phyloP scores from a whole-genome alignment of 208 protist species.

The Leishmania braziliensis region DNA sequence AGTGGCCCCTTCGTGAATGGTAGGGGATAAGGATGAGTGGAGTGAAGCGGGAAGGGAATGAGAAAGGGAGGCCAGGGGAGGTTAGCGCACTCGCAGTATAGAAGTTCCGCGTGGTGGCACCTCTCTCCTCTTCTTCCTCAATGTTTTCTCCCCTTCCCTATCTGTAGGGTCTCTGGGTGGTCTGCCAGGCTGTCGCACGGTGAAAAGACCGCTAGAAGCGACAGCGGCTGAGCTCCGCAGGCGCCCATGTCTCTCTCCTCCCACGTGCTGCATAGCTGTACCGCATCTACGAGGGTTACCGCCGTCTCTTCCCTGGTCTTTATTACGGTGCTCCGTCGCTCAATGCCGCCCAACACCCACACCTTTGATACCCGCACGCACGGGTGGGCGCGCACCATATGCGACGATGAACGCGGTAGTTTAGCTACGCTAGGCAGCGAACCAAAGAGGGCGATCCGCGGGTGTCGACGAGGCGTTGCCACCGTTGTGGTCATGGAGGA shows the following conservation, averaged over 20 bases:
- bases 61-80: neutral
- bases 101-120: neutral
- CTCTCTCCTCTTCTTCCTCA: neutral
- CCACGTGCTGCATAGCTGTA: neutral
- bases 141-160: neutral
- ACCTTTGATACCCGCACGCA: too few relatives aligned
- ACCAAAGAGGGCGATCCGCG: neutral
- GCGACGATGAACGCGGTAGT: neutral
- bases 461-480: neutral
- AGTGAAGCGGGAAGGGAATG: neutral
- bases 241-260: neutral
- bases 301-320: neutral
- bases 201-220: neutral
- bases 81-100: neutral
- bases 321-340: conserved; percentile 2
- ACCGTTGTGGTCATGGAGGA: conserved; percentile 45
- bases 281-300: neutral
- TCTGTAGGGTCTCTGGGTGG: neutral
- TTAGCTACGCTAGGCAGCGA: neutral
- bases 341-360: neutral
- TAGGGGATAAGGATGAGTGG: neutral
- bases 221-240: neutral
- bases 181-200: neutral
- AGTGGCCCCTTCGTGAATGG: neutral
- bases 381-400: neutral